These are phyloP conservation scores for Pseudotsuga menziesii DNA, from an alignment of 75 land plant species.

Conservation along the genomic window DNA sequence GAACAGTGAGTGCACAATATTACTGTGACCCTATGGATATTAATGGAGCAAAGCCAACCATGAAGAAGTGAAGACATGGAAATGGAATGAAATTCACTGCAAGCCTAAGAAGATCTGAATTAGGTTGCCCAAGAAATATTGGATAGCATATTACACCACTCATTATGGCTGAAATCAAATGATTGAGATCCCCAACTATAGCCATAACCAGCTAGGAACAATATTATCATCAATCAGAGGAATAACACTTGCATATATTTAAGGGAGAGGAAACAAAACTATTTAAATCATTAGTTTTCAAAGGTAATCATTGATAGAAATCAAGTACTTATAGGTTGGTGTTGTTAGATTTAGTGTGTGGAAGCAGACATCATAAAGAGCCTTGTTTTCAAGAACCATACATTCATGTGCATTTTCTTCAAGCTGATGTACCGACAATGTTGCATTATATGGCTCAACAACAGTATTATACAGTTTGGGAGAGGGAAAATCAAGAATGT, in stretches of 20 bases:
- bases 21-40: conserved; percentile 61
- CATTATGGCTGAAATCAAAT: conserved; percentile 65
- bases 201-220: not conserved
- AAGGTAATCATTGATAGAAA: not conserved
- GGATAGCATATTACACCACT: conserved; percentile 65
- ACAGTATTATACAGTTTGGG: conserved; percentile 32
- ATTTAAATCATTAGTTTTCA: not conserved
- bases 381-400: conserved; percentile 48
- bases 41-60: conserved; percentile 44
- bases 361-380: conserved; percentile 40
- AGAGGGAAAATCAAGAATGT: conserved; percentile 38
- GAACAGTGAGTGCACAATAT: conserved; percentile 48
- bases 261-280: not conserved
- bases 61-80: conserved; percentile 63
- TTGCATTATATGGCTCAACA: conserved; percentile 18
- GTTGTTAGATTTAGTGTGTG: conserved; percentile 45
- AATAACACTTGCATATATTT: not conserved
- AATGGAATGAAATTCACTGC: conserved; percentile 57
- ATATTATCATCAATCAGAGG: not conserved
- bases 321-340: conserved; percentile 8
- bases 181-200: conserved; percentile 62
- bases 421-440: conserved; percentile 41
- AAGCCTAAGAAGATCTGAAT: conserved; percentile 34
- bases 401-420: conserved; percentile 48
- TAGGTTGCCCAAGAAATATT: conserved; percentile 48